Evolutionary conservation across 2,329 filamentous ascomycete genomes (phyloP).

Genomic region (Fusarium albidum): DNA sequence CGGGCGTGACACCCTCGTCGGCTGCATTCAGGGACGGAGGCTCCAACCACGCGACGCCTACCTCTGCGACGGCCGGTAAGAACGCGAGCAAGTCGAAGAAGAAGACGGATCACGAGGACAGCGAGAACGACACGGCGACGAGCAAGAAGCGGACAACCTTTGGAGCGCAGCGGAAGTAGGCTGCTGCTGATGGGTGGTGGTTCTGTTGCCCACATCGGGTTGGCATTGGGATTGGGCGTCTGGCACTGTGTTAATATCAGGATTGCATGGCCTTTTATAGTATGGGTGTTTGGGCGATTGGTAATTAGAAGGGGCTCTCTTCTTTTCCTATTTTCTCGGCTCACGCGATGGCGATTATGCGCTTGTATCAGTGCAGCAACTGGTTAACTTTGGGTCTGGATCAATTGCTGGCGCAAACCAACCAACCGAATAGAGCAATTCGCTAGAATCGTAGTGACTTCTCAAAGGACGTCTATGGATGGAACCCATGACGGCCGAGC

Average conservation of each 20-base stretch:
- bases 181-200: conserved; percentile 1
- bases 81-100: conserved; percentile 61
- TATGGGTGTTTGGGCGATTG: conserved; percentile 19
- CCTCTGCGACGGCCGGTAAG: conserved; percentile 57
- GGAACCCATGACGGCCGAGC: background rate
- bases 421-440: no score
- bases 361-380: no score
- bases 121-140: conserved; percentile 64
- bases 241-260: conserved; percentile 2
- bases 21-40: conserved; percentile 60
- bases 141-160: conserved; percentile 67
- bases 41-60: conserved; percentile 64
- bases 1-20: conserved; percentile 55
- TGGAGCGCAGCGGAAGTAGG: conserved; percentile 60
- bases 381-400: no score
- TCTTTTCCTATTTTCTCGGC: background rate
- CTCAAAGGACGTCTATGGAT: no score
- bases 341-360: no score
- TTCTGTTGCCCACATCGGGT: background rate
- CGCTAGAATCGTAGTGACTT: no score
- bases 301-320: background rate
- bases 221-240: conserved; percentile 15
- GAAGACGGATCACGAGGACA: conserved; percentile 61
- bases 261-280: conserved; percentile 5
- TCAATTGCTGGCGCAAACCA: no score